Percentiles rank a stretch among this genome's conserved stretches.
phyloP scores from a whole-genome alignment of 106 monocot genomes.

The Dioscorea zingiberensis region DNA sequence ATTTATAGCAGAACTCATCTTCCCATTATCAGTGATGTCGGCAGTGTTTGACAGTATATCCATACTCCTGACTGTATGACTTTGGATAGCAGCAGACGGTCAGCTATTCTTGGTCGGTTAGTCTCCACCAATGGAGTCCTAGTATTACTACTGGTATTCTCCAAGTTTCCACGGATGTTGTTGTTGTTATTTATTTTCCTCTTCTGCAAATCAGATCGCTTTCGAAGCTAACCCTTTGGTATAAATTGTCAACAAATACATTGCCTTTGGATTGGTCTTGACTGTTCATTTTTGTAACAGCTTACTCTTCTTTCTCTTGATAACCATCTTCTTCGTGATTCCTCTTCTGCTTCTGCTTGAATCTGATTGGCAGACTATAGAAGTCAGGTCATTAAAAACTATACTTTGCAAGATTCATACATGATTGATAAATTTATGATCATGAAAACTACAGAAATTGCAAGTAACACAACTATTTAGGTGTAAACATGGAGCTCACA shows the following conservation, averaged over 20 bases:
- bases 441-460: no score
- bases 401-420: no score
- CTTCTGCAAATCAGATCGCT: conserved; percentile 39
- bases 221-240: conserved; percentile 56
- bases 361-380: conserved; percentile 7
- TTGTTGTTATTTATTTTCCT: conserved; percentile 13
- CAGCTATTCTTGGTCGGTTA: conserved; percentile 4
- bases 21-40: conserved; percentile 1
- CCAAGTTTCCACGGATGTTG: background rate
- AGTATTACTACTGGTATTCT: background rate
- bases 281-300: conserved; percentile 2
- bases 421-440: no score
- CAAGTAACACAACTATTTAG: no score
- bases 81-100: conserved; percentile 7
- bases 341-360: conserved; percentile 9
- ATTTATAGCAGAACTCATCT: conserved; percentile 5
- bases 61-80: conserved; percentile 4
- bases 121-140: conserved; percentile 8
- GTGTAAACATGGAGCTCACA: no score
- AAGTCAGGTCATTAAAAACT: no score
- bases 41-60: conserved; percentile 7
- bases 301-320: conserved; percentile 15
- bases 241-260: conserved; percentile 14
- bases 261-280: conserved; percentile 1
- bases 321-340: background rate